Evolutionary conservation across 169 alveolate species (phyloP).

Genomic region (Pseudocohnilembus persalinus): DNA sequence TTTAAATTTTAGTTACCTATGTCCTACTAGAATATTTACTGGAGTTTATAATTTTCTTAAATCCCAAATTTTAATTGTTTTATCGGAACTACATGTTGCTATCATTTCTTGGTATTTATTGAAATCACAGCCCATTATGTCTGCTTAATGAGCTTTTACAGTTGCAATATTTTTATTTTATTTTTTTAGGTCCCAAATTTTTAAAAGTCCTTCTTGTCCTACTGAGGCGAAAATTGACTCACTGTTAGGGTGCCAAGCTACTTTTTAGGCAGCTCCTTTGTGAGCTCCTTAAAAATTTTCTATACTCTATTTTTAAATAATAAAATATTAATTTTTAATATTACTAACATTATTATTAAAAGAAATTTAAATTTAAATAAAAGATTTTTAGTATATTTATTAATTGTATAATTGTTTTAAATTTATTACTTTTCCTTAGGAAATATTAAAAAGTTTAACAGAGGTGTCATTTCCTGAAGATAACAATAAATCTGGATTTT

Average conservation of each 20-base stretch:
- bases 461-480: conserved; percentile 57
- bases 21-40: conserved; percentile 61
- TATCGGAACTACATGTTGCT: conserved; percentile 73
- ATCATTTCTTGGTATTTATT: conserved; percentile 73
- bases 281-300: conserved; percentile 27
- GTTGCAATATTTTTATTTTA: conserved; percentile 58
- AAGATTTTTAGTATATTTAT: conserved; percentile 27
- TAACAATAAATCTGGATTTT: conserved; percentile 50
- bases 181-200: conserved; percentile 63
- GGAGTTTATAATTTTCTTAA: conserved; percentile 55
- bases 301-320: neutral
- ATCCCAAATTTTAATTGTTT: conserved; percentile 67
- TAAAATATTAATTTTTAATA: too few relatives aligned
- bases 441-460: conserved; percentile 34
- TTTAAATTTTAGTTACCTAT: conserved; percentile 24
- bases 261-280: conserved; percentile 51
- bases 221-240: conserved; percentile 58
- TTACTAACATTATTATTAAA: too few relatives aligned
- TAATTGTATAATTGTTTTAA: too few relatives aligned
- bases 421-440: conserved; percentile 49
- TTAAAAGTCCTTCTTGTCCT: conserved; percentile 57
- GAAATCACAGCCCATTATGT: conserved; percentile 68
- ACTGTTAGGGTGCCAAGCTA: conserved; percentile 73
- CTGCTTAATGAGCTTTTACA: conserved; percentile 59
- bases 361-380: conserved; percentile 37